These are phyloP conservation scores for Fistulinella staudtii DNA, from an alignment of 1,284 basidiomycete genomes.

Conservation along the genomic window DNA sequence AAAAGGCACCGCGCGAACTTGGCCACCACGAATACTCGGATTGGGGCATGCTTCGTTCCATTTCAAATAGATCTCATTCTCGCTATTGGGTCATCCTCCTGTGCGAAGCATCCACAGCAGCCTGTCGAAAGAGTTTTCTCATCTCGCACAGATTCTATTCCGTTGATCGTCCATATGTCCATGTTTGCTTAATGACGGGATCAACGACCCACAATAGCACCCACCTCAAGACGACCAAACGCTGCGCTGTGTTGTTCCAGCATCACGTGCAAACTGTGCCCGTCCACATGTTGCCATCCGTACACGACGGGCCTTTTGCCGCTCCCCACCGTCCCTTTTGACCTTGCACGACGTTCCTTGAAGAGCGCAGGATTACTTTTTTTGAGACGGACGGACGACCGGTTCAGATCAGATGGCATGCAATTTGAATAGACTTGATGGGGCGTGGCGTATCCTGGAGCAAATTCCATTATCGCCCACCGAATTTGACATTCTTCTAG, in stretches of 20 bases:
- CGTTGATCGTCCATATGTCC: constrained; percentile 13
- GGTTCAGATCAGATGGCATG: constrained; percentile 7
- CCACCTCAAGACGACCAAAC: background rate
- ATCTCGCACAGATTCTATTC: constrained; percentile 6
- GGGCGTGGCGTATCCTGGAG: background rate
- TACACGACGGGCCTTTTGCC: too few relatives aligned
- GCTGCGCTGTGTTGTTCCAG: constrained; percentile 2
- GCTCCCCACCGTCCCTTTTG: too few relatives aligned
- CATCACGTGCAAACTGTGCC: constrained; percentile 1
- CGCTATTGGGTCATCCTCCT: background rate
- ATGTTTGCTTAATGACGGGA: background rate
- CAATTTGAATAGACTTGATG: constrained; percentile 1
- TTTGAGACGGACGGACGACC: background rate
- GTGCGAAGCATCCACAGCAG: constrained; percentile 1
- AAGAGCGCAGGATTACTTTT: background rate
- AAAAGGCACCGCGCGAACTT: constrained; percentile 11
- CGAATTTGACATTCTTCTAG: background rate
- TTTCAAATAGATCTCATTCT: background rate
- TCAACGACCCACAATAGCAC: constrained; percentile 9
- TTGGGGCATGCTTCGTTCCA: constrained; percentile 18
- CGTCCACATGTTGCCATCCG: constrained; percentile 1
- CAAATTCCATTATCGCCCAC: background rate
- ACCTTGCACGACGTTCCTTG: constrained; percentile 3
- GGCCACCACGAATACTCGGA: background rate
- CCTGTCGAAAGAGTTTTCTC: background rate